phyloP scores from a whole-genome alignment of 2,329 filamentous ascomycete genomes.

The Calonectria honghensis region DNA sequence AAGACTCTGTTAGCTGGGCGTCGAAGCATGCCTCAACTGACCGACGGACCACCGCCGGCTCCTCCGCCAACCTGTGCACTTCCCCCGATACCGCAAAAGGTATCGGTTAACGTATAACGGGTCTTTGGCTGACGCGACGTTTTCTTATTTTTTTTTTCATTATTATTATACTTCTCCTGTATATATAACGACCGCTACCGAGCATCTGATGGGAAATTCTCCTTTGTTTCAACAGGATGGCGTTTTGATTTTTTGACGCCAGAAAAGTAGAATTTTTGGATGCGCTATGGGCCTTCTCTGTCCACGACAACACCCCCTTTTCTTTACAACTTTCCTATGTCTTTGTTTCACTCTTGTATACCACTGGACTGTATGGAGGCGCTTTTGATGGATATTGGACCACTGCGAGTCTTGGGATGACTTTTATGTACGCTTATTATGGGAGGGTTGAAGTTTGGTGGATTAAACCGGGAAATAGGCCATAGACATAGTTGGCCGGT shows the following conservation, averaged over 20 bases:
- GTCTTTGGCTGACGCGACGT: constrained; percentile 21
- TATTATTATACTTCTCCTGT: constrained; percentile 27
- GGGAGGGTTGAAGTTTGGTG: constrained; percentile 28
- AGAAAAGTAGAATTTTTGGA: constrained; percentile 44
- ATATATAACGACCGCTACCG: constrained; percentile 44
- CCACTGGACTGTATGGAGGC: constrained; percentile 36
- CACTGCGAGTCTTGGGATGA: constrained; percentile 47
- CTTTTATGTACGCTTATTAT: constrained; percentile 49
- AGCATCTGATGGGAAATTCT: constrained; percentile 42
- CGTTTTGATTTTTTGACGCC: constrained; percentile 38
- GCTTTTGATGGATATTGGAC: constrained; percentile 47
- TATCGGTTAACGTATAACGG: constrained; percentile 48
- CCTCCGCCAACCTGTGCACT: constrained; percentile 74
- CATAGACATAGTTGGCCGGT: constrained; percentile 21
- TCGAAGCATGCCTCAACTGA: constrained; percentile 71
- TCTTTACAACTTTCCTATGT: constrained; percentile 22
- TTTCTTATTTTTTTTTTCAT: constrained; percentile 36
- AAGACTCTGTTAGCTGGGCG: constrained; percentile 58
- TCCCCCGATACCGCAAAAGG: constrained; percentile 68
- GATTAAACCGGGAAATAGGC: constrained; percentile 23
- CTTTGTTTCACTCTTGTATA: constrained; percentile 48
- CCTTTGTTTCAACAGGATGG: constrained; percentile 41
- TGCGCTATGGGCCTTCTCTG: background rate
- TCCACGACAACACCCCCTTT: constrained; percentile 2
- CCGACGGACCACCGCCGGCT: constrained; percentile 70